These are phyloP conservation scores for Bocquillonia castaneifolia DNA, from an alignment of 441 rosid species.

Conservation along the genomic window DNA sequence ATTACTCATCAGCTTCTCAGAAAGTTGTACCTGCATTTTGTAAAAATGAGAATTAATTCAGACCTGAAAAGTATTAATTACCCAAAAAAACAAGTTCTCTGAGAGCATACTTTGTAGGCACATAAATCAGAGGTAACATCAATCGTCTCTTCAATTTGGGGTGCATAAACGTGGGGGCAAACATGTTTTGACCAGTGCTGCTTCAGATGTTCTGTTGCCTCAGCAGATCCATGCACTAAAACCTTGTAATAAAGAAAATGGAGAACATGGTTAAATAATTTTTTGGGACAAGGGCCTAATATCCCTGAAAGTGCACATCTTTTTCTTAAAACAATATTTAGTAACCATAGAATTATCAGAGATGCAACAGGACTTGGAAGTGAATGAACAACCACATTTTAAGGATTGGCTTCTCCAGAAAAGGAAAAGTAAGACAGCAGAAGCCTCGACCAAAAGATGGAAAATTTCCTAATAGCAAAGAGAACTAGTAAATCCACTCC, in stretches of 20 bases:
- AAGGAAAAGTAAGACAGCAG: background rate
- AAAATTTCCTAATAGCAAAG: background rate
- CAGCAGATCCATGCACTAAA: slow-evolving; percentile 95
- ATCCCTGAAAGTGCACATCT: background rate
- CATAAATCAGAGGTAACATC: slow-evolving; percentile 96
- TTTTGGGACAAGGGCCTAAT: background rate
- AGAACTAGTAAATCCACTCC: background rate
- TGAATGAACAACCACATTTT: background rate
- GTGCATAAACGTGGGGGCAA: slow-evolving; percentile 88
- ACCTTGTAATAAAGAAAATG: slow-evolving; percentile 45
- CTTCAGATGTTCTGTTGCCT: slow-evolving; percentile 95
- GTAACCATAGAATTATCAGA: background rate
- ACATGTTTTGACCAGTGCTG: slow-evolving; percentile 84
- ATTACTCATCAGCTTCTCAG: slow-evolving; percentile 94
- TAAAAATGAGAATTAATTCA: slow-evolving; percentile 20
- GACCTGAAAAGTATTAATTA: slow-evolving; percentile 7
- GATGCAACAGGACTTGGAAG: background rate
- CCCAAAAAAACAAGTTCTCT: slow-evolving; percentile 4
- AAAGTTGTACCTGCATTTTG: slow-evolving; percentile 74
- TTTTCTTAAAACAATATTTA: background rate
- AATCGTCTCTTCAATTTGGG: slow-evolving; percentile 79
- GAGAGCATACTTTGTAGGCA: slow-evolving; percentile 66
- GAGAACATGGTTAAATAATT: slow-evolving; percentile 2
- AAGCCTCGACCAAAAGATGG: background rate
- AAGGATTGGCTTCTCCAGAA: background rate